Base-by-base conservation (phyloP, 768 basidiomycete genomes). In the Serpula lacrymans region DNA sequence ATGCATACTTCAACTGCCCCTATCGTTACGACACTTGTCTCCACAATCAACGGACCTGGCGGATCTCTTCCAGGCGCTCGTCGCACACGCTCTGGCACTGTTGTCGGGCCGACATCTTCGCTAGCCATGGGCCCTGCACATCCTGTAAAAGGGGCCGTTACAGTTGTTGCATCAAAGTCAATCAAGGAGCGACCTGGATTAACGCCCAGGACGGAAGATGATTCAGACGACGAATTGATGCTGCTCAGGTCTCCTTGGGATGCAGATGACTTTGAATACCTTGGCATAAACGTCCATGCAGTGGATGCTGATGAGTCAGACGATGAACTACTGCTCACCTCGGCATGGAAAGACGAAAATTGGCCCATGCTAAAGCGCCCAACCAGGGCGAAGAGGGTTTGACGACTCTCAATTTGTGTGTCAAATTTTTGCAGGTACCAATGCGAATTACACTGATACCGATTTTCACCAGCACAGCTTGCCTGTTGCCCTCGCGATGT, bases 11-110 rank as follows among this genome's bases (percentile, higher is more conserved):
- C 48, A 2, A 18, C 45, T 39, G 41, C 39, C 29, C 34, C 43
- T 11, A 30, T 41, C 41, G n/a, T 18, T 21, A 28, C 32, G 32
- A 24, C 18, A 22, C 22, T 45, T 10, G 21, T 22, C 33, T 12
- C 10, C 6, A 21, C 35, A 0, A 21, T 35, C 17, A 26, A 41
- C 6, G 37, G 30, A 7, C 42, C 42, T 21, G 34, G 35, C 22
- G 24, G 23, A 14, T 39, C 36, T 13, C 20, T 16, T 4, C 46
- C 48, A 26, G 55, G 55, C 11, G 50, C 67, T 10, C 59, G 65
- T 16, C 66, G 77, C 7, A 71, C 72, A 7, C 68, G 75, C 33
- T 76, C 74, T 35, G 77, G 72, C 3, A 77, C 77, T 3, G 54
- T 77, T 25, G 62, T 71, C 25, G 63, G 62, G 10, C 54, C 51